Base-by-base conservation (phyloP, 495 filamentous ascomycete species). In the Aspergillus ellipticus region DNA sequence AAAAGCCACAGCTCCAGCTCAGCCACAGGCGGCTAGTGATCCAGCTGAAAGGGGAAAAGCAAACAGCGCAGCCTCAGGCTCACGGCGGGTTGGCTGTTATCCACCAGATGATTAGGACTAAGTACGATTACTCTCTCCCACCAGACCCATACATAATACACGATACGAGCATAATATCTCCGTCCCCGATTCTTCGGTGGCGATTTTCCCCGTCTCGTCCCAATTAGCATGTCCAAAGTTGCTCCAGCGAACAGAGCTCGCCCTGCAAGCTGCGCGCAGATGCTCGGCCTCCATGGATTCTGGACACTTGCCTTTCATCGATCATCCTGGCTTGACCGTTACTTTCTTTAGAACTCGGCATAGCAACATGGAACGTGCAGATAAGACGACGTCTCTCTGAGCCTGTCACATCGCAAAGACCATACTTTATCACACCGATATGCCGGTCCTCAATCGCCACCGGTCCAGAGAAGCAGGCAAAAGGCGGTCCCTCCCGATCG, bases 371-470 rank as follows among this genome's bases (percentile, higher is more conserved):
- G 22, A 33, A 49, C 28, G 6, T 49, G 47, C 47, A 49, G 47
- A 20, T 49, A 20, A 20, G 47, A 35, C 49, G 19, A 17, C 43
- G 11, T 43, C 45, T 43, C 42, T n/a, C 16, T 43, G 39, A 46
- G 48, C 57, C 57, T 56, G 45, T 60, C 59, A 55, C 11, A 55
- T 60, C 33, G 54, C 51, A 37, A 45, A 47, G 24, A 19, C 22
- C 47, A 29, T 31, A 26, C 6, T 29, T 39, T 51, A 48, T 33
- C 42, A 49, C 33, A 13, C 51, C 33, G 33, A 53, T 17, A 22
- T 47, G 42, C 52, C 46, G 54, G 20, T 43, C 35, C 21, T 17
- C 41, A 35, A 39, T 65, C 43, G 62, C 62, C 62, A 65, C 62
- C 42, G 19, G 22, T 20, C 41, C 45, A 31, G 50, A 51, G 41